Conservation (phyloP, 768 basidiomycete species). For the Trametes sanguinea region DNA sequence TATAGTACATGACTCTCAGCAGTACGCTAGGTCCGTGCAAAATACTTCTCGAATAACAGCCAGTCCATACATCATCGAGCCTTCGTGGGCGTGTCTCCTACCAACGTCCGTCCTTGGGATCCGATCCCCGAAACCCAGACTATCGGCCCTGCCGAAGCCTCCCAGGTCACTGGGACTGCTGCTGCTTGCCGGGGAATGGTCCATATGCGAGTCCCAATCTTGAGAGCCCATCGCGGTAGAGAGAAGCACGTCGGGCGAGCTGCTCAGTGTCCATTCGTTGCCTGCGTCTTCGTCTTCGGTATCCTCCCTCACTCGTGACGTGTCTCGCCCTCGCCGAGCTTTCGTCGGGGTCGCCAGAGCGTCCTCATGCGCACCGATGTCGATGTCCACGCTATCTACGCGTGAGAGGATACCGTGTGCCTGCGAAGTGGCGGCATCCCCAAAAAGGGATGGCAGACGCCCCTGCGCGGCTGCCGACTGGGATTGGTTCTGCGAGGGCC, state of each 20-base stretch:
- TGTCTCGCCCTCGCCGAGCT: not conserved
- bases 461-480: slow-evolving; percentile 7
- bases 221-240: slow-evolving; percentile 11
- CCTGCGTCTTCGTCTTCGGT: slow-evolving; percentile 28
- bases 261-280: slow-evolving; percentile 28
- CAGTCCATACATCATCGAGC: slow-evolving; percentile 2
- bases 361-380: not conserved
- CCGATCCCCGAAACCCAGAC: not conserved
- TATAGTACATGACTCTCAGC: not conserved
- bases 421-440: slow-evolving; percentile 2
- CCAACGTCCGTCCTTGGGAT: slow-evolving; percentile 15
- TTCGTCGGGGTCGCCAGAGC: slow-evolving; percentile 14
- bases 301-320: slow-evolving; percentile 6
- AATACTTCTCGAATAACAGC: not conserved
- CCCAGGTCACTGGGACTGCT: slow-evolving; percentile 21
- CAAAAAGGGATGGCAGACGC: slow-evolving; percentile 14
- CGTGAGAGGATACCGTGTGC: not conserved
- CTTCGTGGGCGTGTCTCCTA: slow-evolving; percentile 30
- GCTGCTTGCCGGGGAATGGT: slow-evolving; percentile 14
- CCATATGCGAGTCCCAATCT: not conserved
- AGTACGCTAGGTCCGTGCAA: not conserved
- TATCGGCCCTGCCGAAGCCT: slow-evolving; percentile 2
- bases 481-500: slow-evolving; percentile 8
- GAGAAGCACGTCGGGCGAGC: slow-evolving; percentile 28
- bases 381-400: slow-evolving; percentile 7